Evolutionary conservation across 2,329 filamentous ascomycete genomes (phyloP), one percentile per base, ranked within the genome.

Genomic region (Keithomyces neogunnii): DNA sequence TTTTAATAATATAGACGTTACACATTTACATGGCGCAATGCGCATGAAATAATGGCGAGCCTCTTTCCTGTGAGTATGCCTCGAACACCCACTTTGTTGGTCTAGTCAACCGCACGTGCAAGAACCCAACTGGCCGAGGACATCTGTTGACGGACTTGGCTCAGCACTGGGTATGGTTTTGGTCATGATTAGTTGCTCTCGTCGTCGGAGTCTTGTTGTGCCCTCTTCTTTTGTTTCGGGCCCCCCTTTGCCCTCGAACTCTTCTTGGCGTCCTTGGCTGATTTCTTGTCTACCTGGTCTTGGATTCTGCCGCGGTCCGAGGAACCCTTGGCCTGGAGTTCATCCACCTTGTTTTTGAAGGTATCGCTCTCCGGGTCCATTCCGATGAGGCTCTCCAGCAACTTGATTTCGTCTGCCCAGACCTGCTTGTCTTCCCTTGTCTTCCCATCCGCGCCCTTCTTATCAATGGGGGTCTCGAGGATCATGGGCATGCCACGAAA

Each of bases 361-460:
- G 88, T 84, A 7, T 84, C 75, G n/a, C 80, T 75, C 36, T 89
- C 85, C 0, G 81, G 66, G 64, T 96, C 86, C 81, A 91, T 89
- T 6, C 85, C 92, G 40, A 96, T 86, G 48, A 99, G 73, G 45
- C 83, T 83, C 70, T 99, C 93, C 4, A 99, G 77, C 56, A 97
- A 73, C 73, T 96, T 96, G 69, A 99, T 97, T 72, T 99, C 93
- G 45, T 84, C 78, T 1, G 91, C 90, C 91, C 92, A 97, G 13
- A 96, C 78, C 49, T 80, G 74, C 66, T 85, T 89, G 66, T 96
- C 89, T 62, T 95, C 87, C 38, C 84, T 67, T 31, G 76, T 75
- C 66, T 85, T 85, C 43, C 85, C 86, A 56, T 84, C 75, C 46
- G 75, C 71, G 19, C 80, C 83, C 45, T 81, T 80, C 38, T 77